Evolutionary conservation across 179 eudicot species (phyloP).

Genomic region (Heliamphora pulchella): DNA sequence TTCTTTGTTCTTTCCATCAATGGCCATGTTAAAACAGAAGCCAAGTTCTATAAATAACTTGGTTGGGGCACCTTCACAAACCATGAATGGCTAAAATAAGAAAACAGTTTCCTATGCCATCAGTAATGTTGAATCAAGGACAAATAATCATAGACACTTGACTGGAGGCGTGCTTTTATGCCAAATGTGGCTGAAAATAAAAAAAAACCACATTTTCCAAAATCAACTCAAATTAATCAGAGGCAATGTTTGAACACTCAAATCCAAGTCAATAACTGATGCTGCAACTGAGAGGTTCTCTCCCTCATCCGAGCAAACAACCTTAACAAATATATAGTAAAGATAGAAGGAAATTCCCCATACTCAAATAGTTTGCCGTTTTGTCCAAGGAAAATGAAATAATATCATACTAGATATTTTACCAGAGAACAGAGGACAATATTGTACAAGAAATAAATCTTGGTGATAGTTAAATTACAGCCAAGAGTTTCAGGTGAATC

Average conservation of each 20-base stretch:
- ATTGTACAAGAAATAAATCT: not conserved
- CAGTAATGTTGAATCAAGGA: not conserved
- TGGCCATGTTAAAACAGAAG: not conserved
- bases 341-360: not conserved
- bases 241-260: not conserved
- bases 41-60: not conserved
- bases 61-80: not conserved
- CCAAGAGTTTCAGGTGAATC: not conserved
- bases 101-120: not conserved
- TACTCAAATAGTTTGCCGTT: not conserved
- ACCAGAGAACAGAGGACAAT: not conserved
- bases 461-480: not conserved
- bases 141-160: not conserved
- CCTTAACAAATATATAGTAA: not conserved
- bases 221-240: not conserved
- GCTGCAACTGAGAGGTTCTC: not conserved
- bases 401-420: not conserved
- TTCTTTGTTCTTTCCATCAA: too few species aligned
- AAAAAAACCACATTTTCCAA: not conserved
- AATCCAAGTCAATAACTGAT: not conserved
- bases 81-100: not conserved
- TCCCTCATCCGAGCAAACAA: not conserved
- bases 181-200: not conserved
- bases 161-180: not conserved
- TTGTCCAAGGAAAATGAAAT: not conserved